Percentiles rank a stretch among this genome's conserved stretches.
Evolutionary conservation across 768 basidiomycete species (phyloP).

Genomic region (Leccinellum luteum): DNA sequence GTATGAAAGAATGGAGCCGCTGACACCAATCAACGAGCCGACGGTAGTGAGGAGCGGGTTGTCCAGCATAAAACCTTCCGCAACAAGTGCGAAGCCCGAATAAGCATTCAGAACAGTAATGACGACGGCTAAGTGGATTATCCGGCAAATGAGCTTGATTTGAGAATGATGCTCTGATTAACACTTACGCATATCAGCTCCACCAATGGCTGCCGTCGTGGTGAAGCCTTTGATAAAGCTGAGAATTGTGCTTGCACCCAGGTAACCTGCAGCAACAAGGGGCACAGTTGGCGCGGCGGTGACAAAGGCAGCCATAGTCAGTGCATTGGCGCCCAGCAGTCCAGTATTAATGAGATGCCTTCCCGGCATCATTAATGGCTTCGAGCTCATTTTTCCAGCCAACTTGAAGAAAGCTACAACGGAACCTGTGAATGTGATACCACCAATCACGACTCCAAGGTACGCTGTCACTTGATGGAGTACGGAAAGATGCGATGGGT

Average conservation of each 20-base stretch:
- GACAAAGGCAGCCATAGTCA: slow-evolving; percentile 77
- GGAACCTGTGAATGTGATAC: slow-evolving; percentile 87
- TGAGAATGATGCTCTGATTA: not conserved
- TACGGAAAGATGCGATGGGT: slow-evolving; percentile 62
- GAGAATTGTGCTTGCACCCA: slow-evolving; percentile 67
- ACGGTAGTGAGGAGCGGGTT: slow-evolving; percentile 81
- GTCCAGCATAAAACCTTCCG: slow-evolving; percentile 91
- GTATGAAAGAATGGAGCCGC: slow-evolving; percentile 87
- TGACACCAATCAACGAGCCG: slow-evolving; percentile 85
- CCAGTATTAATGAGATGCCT: slow-evolving; percentile 73
- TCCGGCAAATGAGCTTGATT: slow-evolving; percentile 4
- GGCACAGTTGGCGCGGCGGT: slow-evolving; percentile 68
- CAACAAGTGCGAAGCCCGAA: slow-evolving; percentile 87
- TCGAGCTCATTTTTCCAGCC: slow-evolving; percentile 77
- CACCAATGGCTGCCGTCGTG: slow-evolving; percentile 88
- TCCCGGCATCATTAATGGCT: slow-evolving; percentile 68
- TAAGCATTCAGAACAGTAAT: slow-evolving; percentile 91
- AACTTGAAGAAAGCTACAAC: slow-evolving; percentile 88
- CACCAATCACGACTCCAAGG: slow-evolving; percentile 82
- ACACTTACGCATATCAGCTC: slow-evolving; percentile 86
- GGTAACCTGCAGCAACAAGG: slow-evolving; percentile 71
- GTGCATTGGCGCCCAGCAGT: slow-evolving; percentile 68
- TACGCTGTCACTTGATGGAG: slow-evolving; percentile 85
- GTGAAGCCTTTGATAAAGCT: slow-evolving; percentile 88
- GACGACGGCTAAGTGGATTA: slow-evolving; percentile 61